These are phyloP conservation scores for Thuja plicata DNA, from an alignment of 83 land plant genomes.

Conservation along the genomic window DNA sequence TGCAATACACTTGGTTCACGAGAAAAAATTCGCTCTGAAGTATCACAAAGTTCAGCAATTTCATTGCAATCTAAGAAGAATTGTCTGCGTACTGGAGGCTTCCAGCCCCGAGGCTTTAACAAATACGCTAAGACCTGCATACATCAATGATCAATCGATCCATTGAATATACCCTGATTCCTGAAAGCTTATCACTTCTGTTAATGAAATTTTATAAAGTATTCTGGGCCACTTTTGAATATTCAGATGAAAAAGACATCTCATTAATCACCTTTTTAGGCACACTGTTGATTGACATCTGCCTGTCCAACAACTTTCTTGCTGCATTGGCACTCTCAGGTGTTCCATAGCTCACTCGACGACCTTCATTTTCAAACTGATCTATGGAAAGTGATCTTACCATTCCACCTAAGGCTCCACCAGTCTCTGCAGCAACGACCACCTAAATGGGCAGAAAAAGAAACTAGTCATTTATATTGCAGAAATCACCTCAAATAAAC, in stretches of 20 bases:
- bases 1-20: conserved; percentile 82
- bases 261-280: conserved; percentile 64
- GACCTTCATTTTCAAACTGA: conserved; percentile 95
- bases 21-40: conserved; percentile 71
- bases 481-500: neutral
- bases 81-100: conserved; percentile 89
- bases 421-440: conserved; percentile 94
- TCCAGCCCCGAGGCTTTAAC: conserved; percentile 92
- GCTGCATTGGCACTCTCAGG: conserved; percentile 94
- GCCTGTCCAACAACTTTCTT: conserved; percentile 79
- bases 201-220: conserved; percentile 2
- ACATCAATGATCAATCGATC: neutral
- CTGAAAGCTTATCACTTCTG: neutral
- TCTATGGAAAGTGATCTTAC: conserved; percentile 93
- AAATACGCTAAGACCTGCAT: conserved; percentile 72
- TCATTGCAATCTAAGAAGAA: conserved; percentile 91
- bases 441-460: conserved; percentile 42
- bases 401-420: conserved; percentile 91
- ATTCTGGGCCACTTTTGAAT: conserved; percentile 5
- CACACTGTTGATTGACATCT: conserved; percentile 80
- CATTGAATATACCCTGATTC: neutral
- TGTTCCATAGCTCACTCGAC: conserved; percentile 89
- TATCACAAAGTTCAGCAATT: conserved; percentile 87
- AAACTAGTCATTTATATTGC: neutral
- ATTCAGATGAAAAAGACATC: neutral